Base-by-base conservation (phyloP, 306 rosid species). In the Glycine soja region DNA sequence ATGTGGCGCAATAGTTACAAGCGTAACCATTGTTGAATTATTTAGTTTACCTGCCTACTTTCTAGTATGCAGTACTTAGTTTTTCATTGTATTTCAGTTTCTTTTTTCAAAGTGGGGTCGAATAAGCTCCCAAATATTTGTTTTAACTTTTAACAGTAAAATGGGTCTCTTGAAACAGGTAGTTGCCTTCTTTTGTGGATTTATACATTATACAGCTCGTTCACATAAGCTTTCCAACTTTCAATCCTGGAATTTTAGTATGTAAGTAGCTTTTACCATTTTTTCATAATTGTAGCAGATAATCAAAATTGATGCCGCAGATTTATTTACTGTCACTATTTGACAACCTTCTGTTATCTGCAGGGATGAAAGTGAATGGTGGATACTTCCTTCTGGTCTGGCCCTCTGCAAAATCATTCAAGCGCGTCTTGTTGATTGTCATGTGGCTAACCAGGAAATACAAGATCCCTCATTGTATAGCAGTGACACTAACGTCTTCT, bases 331-430 rank as follows among this genome's bases (percentile, higher is more conserved):
- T 1, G 73, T 48, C 80, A 64, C 50, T 68, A 13, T 43, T 81
- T 74, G 67, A 65, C 73, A 72, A 77, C 50, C 53, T 79, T 34
- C 18, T 70, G 13, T 48, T 47, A 43, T 36, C n/a, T 81, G 85
- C 93, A 94, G 99, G 98, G 98, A 95, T 86, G 99, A 88, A 86
- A 95, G 96, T 82, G 99, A 91, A 81, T 95, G 99, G 98, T 95
- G 99, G 99, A 86, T 95, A 88, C 98, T 93, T 86, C 98, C 99
- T 72, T 84, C 87, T 58, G 93, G 97, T 58, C 87, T 95, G 78
- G 88, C 89, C 16, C 76, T 91, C 63, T 91, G 94, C 82, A 95
- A 95, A 86, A 51, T 93, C 13, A 84, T 95, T 81, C 98, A 95
- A 86, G 92, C 94, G 1, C 93, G 94, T 3, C 96, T 95, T 45